Percentiles rank a stretch among this genome's conserved stretches.
phyloP scores from a whole-genome alignment of 2,329 filamentous ascomycete species.

The Pseudogymnoascus sp. region DNA sequence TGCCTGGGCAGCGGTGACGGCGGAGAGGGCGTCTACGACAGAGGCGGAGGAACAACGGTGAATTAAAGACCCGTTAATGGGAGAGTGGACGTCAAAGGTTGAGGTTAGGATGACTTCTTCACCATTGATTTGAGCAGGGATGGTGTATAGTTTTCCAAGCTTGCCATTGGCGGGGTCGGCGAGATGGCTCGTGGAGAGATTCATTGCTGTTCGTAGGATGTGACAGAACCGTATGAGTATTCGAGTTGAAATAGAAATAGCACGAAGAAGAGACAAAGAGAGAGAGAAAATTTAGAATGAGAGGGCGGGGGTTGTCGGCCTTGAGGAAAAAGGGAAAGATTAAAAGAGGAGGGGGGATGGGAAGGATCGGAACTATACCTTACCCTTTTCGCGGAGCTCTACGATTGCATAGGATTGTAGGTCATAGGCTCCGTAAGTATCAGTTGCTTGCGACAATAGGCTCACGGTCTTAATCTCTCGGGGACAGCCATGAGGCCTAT shows the following conservation, averaged over 20 bases:
- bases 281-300: neutral
- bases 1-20: conserved; percentile 47
- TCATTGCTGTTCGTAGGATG: neutral
- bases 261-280: neutral
- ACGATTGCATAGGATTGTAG: neutral
- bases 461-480: neutral
- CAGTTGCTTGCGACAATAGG: neutral
- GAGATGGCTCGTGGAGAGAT: neutral
- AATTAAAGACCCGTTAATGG: conserved; percentile 45
- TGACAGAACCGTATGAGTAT: neutral
- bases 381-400: neutral
- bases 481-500: too few species aligned
- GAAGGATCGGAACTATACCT: neutral
- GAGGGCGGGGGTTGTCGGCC: neutral
- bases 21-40: conserved; percentile 46
- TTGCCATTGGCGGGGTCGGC: neutral
- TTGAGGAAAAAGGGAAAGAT: neutral
- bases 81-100: conserved; percentile 48
- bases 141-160: conserved; percentile 12
- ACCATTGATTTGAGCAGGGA: conserved; percentile 40
- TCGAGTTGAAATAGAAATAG: neutral
- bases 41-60: conserved; percentile 50
- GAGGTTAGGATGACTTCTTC: conserved; percentile 38
- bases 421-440: neutral
- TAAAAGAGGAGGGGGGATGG: neutral